A percentile compares a stretch with the other conserved stretches of the same genome.
Evolutionary conservation across 129 eudicot species (phyloP).

Genomic region (Logfia minima): DNA sequence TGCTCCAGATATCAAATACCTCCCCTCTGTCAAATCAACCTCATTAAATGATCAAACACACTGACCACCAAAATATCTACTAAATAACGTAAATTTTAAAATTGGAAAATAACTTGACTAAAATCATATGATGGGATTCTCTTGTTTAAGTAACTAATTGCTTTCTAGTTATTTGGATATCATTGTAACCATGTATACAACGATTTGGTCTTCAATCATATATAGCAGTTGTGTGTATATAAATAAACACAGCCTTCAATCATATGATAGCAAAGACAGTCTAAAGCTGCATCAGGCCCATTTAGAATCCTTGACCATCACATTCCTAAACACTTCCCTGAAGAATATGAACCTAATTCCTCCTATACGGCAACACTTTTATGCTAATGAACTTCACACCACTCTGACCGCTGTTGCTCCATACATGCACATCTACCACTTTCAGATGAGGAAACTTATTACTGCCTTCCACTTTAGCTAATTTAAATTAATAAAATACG

Average conservation of each 20-base stretch:
- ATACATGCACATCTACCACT: neutral
- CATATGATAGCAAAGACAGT: neutral
- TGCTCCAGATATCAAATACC: conserved; percentile 84
- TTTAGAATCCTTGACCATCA: neutral
- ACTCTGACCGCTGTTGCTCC: neutral
- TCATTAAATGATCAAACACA: conserved; percentile 68
- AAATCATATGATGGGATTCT: neutral
- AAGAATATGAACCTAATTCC: neutral
- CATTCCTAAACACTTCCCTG: neutral
- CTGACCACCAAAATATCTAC: conserved; percentile 31
- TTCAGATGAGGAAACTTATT: neutral
- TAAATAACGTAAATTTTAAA: neutral
- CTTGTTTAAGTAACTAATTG: neutral
- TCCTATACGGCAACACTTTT: neutral
- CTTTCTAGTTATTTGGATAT: neutral
- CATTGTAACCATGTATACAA: neutral
- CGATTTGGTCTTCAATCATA: neutral
- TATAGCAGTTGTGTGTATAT: neutral
- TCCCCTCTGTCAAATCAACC: conserved; percentile 99
- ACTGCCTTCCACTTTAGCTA: neutral
- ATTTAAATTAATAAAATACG: neutral
- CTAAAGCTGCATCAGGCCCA: neutral
- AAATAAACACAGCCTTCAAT: neutral
- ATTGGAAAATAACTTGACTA: neutral
- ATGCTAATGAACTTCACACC: neutral